Base-by-base conservation (phyloP, 2,329 filamentous ascomycete genomes). In the Ceratocystis papillata region DNA sequence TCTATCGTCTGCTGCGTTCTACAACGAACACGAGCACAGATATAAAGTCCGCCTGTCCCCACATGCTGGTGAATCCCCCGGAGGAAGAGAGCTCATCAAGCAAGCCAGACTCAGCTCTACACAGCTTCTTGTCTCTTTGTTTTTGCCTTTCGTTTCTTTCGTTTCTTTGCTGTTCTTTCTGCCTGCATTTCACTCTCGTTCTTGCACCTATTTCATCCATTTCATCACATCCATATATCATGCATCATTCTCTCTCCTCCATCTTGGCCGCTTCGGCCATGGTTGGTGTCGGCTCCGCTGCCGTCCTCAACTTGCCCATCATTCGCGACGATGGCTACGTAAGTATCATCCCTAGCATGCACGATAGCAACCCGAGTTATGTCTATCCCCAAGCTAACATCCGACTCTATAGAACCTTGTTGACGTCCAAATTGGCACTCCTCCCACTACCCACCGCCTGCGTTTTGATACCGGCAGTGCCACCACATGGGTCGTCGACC, bases 381-480 rank as follows among this genome's bases (percentile, higher is more conserved):
- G n/a, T 44, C 15, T 28, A 12, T 41, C 15, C 15, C 20, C n/a
- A 33, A 30, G 3, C 45, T 63, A 53, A 57, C 55, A 61, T 37
- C 22, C 4, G 17, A 15, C 48, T 20, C 37, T 44, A 68, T 33
- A 68, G 67, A 60, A 20, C 60, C 48, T 64, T 15, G 68, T 69
- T 20, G 50, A 68, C 7, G 17, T 69, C n/a, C 17, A 65, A 76
- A 59, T 73, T 10, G 75, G 75, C 48, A 74, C 72, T 2, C 75
- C 75, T 0, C 46, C 69, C 8, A 69, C 72, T 60, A 68, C 65
- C 0, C 71, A 72, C 65, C 68, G 69, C 1, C 70, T 77, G 4
- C 66, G 70, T 10, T 76, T 75, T 66, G 74, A 76, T 67, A 76
- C 74, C 0, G 75, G 75, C 25, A 75, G 73, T 64, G 65, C 74